Evolutionary conservation across 108 stramenopile genomes (phyloP).

Genomic region (Pseudonitzschia multiseries): DNA sequence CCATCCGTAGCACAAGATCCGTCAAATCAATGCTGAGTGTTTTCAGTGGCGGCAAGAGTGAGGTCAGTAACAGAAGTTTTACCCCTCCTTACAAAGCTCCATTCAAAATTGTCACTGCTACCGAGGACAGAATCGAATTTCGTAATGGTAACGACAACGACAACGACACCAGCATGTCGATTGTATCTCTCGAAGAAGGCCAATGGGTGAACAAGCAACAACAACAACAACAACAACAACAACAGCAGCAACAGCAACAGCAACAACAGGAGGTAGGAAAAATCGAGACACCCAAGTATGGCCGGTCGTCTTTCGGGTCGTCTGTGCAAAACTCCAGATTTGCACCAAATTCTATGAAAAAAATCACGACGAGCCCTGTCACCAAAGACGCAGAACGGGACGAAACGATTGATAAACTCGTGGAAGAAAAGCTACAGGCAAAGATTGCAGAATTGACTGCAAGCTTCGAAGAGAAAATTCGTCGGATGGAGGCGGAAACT

Average conservation of each 20-base stretch:
- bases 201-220: conserved; percentile 3
- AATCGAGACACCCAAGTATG: background rate
- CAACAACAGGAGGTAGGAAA: no score
- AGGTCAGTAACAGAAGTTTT: background rate
- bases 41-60: background rate
- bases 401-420: conserved; percentile 19
- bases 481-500: conserved; percentile 32
- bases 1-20: background rate
- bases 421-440: conserved; percentile 39
- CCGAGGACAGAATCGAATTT: background rate
- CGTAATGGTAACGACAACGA: background rate
- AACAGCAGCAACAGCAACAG: no score
- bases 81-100: background rate
- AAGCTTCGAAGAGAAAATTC: conserved; percentile 33
- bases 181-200: conserved; percentile 43
- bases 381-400: background rate
- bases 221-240: no score
- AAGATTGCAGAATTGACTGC: conserved; percentile 30
- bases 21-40: conserved; percentile 7
- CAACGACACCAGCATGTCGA: conserved; percentile 30
- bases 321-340: background rate
- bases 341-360: background rate
- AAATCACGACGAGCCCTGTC: background rate
- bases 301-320: background rate
- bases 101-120: background rate